Evolutionary conservation across 768 basidiomycete genomes (phyloP).

Genomic region (Boletus subparvulus): DNA sequence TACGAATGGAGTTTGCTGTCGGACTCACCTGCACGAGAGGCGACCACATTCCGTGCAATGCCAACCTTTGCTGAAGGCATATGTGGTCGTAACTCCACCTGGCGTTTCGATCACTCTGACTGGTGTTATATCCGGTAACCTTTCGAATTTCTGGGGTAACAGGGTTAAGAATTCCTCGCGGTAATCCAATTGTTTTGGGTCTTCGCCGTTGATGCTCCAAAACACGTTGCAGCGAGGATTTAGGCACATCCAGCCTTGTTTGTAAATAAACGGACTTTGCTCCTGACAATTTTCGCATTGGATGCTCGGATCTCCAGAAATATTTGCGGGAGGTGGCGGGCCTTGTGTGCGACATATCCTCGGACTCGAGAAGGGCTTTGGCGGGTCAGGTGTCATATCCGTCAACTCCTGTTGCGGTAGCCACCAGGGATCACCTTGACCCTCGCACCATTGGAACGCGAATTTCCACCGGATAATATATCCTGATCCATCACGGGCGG

Average conservation of each 20-base stretch:
- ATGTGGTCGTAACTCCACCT: slow-evolving; percentile 48
- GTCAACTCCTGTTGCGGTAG: slow-evolving; percentile 10
- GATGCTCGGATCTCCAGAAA: neutral
- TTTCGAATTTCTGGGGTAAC: slow-evolving; percentile 28
- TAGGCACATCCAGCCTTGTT: slow-evolving; percentile 61
- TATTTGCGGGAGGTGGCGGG: neutral
- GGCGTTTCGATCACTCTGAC: slow-evolving; percentile 27
- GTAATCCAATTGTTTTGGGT: slow-evolving; percentile 46
- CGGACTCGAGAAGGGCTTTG: neutral
- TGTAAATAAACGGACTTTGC: slow-evolving; percentile 54
- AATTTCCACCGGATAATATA: slow-evolving; percentile 79
- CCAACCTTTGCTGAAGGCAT: slow-evolving; percentile 62
- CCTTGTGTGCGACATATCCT: neutral
- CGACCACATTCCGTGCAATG: slow-evolving; percentile 71
- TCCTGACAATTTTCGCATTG: slow-evolving; percentile 45
- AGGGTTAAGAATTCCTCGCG: slow-evolving; percentile 46
- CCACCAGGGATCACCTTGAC: slow-evolving; percentile 63
- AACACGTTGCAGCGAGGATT: slow-evolving; percentile 56
- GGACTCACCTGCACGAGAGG: slow-evolving; percentile 64
- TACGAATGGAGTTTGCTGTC: neutral
- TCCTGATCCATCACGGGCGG: slow-evolving; percentile 44
- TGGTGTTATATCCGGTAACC: slow-evolving; percentile 42
- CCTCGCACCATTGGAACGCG: slow-evolving; percentile 80
- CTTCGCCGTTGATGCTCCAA: slow-evolving; percentile 41
- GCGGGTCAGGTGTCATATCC: neutral